Evolutionary conservation across 371 early-diverging fungal species (phyloP), one percentile per base, ranked within the genome.

Genomic region (Syncephalis fuscata): DNA sequence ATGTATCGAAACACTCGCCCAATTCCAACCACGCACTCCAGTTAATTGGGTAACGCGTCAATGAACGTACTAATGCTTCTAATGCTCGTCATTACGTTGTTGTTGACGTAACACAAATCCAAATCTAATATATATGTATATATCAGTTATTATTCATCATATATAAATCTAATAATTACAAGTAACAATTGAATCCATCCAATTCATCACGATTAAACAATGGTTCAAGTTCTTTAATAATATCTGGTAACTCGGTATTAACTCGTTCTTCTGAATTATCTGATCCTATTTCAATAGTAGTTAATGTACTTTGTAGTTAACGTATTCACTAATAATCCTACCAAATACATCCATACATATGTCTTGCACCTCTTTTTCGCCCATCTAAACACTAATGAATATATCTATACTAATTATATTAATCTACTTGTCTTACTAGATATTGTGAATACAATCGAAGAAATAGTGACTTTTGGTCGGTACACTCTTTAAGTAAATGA

Each of bases 21-120:
- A 91, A 61, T 44, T 82, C 85, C 49, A 73, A 59, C 93, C 93
- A 92, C n/a, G 89, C 88, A 27, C 80, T 80, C 91, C 92, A 91
- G 57, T 89, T 88, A 61, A 67, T 87, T 23, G 78, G 81, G 55
- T 78, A 89, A 49, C 54, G 54, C 22, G 58, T 58, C 1, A 91
- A 59, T 3, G 92, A 83, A 48, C 72, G 57, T 10, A 84, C 23
- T 15, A 88, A 61, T 4, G 70, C 61, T 3, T 59, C 57, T n/a
- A 65, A 59, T 1, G 90, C 88, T 44, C 55, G 16, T 50, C 51
- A 38, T 63, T 57, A 26, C 61, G 56, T 16, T 70, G 60, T 9
- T 62, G 62, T 49, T 70, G 69, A 45, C 58, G 58, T 22, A 70
- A 49, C 3, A 77, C 65, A 2, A 75, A 45, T 1, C 76, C 82